These are phyloP conservation scores for Eucalyptus regnans DNA, from an alignment of 345 rosid species.

Conservation along the genomic window DNA sequence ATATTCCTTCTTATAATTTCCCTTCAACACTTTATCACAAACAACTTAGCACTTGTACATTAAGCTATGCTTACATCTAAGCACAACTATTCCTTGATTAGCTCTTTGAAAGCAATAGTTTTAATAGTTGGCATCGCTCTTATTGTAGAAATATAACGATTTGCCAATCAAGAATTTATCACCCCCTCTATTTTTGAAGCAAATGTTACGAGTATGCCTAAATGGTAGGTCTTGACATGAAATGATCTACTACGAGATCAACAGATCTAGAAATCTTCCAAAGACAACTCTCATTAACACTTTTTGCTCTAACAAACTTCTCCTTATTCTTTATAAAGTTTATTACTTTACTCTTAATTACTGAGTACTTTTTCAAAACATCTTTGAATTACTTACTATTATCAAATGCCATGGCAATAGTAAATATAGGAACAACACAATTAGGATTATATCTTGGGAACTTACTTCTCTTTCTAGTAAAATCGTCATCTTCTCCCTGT, in stretches of 20 bases:
- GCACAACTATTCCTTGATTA: too few species aligned
- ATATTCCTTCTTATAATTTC: too few species aligned
- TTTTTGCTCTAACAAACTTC: too few species aligned
- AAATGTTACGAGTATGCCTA: background rate
- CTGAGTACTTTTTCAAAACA: background rate
- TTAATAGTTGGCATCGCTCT: background rate
- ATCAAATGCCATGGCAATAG: too few species aligned
- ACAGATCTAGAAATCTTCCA: background rate
- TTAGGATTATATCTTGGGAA: too few species aligned
- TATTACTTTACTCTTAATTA: too few species aligned
- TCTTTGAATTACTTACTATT: too few species aligned
- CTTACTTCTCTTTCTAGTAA: background rate
- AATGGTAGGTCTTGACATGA: background rate
- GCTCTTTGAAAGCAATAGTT: background rate
- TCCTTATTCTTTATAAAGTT: too few species aligned
- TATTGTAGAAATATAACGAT: too few species aligned
- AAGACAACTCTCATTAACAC: background rate
- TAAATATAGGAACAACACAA: background rate
- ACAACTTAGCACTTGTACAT: background rate
- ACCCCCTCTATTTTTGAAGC: background rate
- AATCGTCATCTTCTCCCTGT: background rate
- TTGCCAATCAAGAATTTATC: background rate
- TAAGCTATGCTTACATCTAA: background rate
- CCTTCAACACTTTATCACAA: background rate
- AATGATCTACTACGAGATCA: background rate